Percentiles rank a stretch among this genome's conserved stretches.
Conservation (phyloP, 1,139 yeast species). For the Candida dubliniensis region DNA sequence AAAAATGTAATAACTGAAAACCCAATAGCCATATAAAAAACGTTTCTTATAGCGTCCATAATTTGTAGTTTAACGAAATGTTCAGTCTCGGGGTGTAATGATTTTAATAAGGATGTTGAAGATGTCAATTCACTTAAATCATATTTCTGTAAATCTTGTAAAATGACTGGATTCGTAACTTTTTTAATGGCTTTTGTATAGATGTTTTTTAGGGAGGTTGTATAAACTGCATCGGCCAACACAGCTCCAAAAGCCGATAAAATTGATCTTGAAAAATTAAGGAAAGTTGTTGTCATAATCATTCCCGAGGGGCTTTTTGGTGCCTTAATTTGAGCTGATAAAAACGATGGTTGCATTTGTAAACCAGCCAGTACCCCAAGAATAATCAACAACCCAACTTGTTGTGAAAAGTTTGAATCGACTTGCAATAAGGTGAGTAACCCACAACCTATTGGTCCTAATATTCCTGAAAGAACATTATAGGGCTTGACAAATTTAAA, state of each 20-base stretch:
- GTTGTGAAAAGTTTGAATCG: constrained; percentile 26
- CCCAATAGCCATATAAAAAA: constrained; percentile 34
- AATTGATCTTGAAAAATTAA: constrained; percentile 32
- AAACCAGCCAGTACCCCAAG: constrained; percentile 33
- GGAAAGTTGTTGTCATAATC: constrained; percentile 36
- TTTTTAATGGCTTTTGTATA: constrained; percentile 18
- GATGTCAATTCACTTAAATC: constrained; percentile 18
- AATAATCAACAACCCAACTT: constrained; percentile 37
- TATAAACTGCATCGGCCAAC: constrained; percentile 36
- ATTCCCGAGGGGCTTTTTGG: constrained; percentile 39
- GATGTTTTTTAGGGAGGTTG: constrained; percentile 26
- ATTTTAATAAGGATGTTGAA: constrained; percentile 20
- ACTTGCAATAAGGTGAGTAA: constrained; percentile 30
- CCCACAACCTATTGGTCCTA: constrained; percentile 38
- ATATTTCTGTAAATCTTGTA: constrained; percentile 19
- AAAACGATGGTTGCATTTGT: constrained; percentile 29
- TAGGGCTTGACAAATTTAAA: constrained; percentile 33
- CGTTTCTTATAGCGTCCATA: constrained; percentile 32
- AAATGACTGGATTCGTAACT: constrained; percentile 18
- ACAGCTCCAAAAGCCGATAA: constrained; percentile 32
- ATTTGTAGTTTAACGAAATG: constrained; percentile 28
- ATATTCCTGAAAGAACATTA: constrained; percentile 23
- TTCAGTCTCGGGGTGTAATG: constrained; percentile 26
- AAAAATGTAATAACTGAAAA: constrained; percentile 24
- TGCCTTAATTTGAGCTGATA: constrained; percentile 34